Evolutionary conservation across 495 filamentous ascomycete species (phyloP).

Genomic region (Lasiosphaeria hispida): DNA sequence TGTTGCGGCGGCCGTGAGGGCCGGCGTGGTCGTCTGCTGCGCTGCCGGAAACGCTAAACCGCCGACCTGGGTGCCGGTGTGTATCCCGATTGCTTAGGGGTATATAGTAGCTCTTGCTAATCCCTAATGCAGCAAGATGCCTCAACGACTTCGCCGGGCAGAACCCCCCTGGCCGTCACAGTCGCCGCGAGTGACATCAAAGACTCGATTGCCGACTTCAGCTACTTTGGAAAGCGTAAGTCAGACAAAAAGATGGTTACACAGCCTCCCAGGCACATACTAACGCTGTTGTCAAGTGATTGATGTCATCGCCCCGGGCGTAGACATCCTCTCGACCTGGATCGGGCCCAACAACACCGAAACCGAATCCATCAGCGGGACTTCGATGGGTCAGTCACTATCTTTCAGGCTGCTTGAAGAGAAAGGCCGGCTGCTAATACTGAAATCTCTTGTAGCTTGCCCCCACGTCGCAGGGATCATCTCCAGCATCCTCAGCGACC

Average conservation of each 20-base stretch:
- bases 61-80: background rate
- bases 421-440: background rate
- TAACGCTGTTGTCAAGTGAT: slow-evolving; percentile 29
- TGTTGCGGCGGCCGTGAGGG: slow-evolving; percentile 40
- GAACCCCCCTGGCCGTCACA: slow-evolving; percentile 51
- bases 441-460: slow-evolving; percentile 5
- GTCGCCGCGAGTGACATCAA: slow-evolving; percentile 49
- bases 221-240: slow-evolving; percentile 48
- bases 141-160: slow-evolving; percentile 46
- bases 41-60: slow-evolving; percentile 45
- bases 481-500: slow-evolving; percentile 2
- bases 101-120: background rate
- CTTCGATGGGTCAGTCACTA: slow-evolving; percentile 42
- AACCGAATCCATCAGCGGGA: slow-evolving; percentile 58
- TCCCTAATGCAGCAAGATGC: slow-evolving; percentile 28
- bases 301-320: slow-evolving; percentile 56
- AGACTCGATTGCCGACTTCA: slow-evolving; percentile 50
- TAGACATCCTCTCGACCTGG: slow-evolving; percentile 51
- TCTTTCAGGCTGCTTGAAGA: background rate
- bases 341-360: slow-evolving; percentile 45
- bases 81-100: background rate
- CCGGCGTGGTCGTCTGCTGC: slow-evolving; percentile 46
- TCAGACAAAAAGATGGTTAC: background rate
- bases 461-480: slow-evolving; percentile 14
- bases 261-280: background rate